Evolutionary conservation across 441 rosid species (phyloP).

Genomic region (Adansonia madagascariensis): DNA sequence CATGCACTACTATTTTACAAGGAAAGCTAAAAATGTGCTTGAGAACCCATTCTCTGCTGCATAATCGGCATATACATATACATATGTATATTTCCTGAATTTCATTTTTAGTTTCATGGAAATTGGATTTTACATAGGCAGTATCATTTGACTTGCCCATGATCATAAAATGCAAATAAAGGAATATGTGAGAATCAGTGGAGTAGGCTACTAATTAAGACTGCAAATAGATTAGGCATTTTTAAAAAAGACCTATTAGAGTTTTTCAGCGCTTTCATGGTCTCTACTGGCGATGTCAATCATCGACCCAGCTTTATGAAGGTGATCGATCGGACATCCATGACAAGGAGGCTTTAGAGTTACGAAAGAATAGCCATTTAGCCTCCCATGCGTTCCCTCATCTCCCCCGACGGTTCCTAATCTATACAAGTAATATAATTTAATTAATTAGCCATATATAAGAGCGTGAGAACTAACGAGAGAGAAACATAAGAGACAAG

Average conservation of each 20-base stretch:
- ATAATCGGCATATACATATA: neutral
- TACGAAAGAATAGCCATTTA: neutral
- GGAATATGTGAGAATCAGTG: neutral
- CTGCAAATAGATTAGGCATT: neutral
- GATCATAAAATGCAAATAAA: neutral
- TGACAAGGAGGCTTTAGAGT: neutral
- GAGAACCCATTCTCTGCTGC: conserved; percentile 23
- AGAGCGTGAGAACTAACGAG: neutral
- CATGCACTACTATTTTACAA: conserved; percentile 10
- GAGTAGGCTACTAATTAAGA: neutral
- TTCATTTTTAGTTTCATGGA: neutral
- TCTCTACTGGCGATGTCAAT: conserved; percentile 28
- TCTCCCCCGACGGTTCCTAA: too few species aligned
- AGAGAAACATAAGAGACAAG: conserved; percentile 21
- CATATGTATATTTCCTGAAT: neutral
- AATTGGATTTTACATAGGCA: conserved; percentile 5
- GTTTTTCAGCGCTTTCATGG: conserved; percentile 11
- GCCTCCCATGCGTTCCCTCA: neutral
- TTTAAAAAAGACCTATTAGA: neutral
- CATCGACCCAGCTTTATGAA: conserved; percentile 16
- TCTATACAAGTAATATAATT: too few species aligned
- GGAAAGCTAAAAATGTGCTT: conserved; percentile 22
- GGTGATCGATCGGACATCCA: neutral
- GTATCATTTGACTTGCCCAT: neutral
- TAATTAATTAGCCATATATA: too few species aligned